Evolutionary conservation across 257 asterid genomes (phyloP).

Genomic region (Ballota nigra): DNA sequence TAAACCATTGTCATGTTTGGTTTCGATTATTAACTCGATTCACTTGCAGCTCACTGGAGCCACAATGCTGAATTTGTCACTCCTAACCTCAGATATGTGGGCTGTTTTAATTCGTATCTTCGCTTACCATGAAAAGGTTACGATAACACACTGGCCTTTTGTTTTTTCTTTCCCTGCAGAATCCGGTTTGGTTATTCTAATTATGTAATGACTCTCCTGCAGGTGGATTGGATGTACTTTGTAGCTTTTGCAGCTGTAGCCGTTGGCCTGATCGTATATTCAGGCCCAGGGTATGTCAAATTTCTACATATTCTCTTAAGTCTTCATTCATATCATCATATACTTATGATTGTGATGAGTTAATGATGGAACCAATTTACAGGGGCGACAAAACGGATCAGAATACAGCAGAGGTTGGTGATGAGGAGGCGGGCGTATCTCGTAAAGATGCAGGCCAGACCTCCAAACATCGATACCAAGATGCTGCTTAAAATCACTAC

Average conservation of each 20-base stretch:
- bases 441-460: constrained; percentile 21
- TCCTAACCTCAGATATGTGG: constrained; percentile 98
- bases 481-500: background rate
- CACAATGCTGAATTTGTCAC: constrained; percentile 80
- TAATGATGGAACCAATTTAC: constrained; percentile 5
- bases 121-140: constrained; percentile 89
- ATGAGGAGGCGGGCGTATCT: constrained; percentile 46
- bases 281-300: constrained; percentile 64
- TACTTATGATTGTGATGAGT: background rate
- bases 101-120: constrained; percentile 87
- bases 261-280: constrained; percentile 71
- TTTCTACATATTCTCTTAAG: background rate
- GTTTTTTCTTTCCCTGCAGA: too few species aligned
- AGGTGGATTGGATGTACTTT: constrained; percentile 97
- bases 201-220: constrained; percentile 13
- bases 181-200: too few species aligned
- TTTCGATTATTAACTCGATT: background rate
- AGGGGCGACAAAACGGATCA: constrained; percentile 53
- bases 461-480: constrained; percentile 16
- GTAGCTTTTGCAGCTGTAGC: constrained; percentile 81
- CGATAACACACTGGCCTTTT: background rate
- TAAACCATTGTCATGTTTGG: background rate
- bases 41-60: constrained; percentile 78
- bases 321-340: background rate
- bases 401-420: constrained; percentile 43